Conservation (phyloP, 441 rosid genomes). For the Corymbia citriodora region DNA sequence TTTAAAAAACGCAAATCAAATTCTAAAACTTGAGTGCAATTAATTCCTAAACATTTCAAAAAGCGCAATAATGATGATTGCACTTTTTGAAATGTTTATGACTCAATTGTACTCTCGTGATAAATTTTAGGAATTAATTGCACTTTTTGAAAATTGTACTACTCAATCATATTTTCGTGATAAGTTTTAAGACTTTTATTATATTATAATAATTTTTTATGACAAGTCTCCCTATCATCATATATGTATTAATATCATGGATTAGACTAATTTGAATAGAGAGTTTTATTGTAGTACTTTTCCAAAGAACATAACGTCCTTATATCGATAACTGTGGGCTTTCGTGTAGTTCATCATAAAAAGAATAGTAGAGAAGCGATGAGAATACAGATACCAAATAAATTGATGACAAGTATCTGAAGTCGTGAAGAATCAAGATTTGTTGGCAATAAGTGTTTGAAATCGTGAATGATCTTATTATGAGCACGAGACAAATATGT, state of each 20-base stretch:
- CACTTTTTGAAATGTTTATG: too few species aligned
- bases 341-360: not conserved
- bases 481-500: not conserved
- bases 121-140: too few species aligned
- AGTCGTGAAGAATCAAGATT: not conserved
- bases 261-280: not conserved
- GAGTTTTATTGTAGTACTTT: not conserved
- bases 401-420: not conserved
- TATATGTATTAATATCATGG: fast-evolving
- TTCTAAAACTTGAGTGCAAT: too few species aligned
- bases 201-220: too few species aligned
- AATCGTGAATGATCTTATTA: not conserved
- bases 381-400: not conserved
- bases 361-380: not conserved
- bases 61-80: too few species aligned
- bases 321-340: not conserved
- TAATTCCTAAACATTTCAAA: too few species aligned
- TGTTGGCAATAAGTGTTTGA: not conserved
- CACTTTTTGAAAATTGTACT: too few species aligned
- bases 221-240: not conserved
- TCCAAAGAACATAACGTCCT: not conserved
- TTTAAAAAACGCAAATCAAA: too few species aligned
- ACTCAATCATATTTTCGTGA: too few species aligned
- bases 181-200: too few species aligned
- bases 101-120: too few species aligned